Evolutionary conservation across 2,329 filamentous ascomycete species (phyloP).

Genomic region (Xylariaceae sp.): DNA sequence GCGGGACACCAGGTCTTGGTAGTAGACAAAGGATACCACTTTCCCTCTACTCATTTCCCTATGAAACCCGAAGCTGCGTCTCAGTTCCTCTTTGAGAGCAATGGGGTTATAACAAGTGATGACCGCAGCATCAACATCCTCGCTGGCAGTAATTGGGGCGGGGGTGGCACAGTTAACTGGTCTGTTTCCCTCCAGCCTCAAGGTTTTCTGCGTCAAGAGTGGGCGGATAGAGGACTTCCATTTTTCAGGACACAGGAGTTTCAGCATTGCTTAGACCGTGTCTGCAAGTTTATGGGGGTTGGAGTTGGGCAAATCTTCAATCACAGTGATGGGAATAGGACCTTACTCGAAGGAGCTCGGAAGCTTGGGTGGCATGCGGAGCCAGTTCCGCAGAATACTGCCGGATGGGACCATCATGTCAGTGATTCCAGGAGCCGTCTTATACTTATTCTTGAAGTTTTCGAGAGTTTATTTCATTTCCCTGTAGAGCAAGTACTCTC

Average conservation of each 20-base stretch:
- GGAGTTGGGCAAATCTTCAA: slow-evolving; percentile 48
- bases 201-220: slow-evolving; percentile 64
- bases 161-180: slow-evolving; percentile 73
- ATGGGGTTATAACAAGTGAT: slow-evolving; percentile 46
- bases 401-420: slow-evolving; percentile 54
- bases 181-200: slow-evolving; percentile 51
- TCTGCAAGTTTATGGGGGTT: slow-evolving; percentile 35
- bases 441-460: no score
- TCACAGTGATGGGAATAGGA: slow-evolving; percentile 56
- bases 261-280: slow-evolving; percentile 56
- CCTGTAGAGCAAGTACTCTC: no score
- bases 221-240: slow-evolving; percentile 57
- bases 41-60: slow-evolving; percentile 61
- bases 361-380: slow-evolving; percentile 64
- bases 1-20: slow-evolving; percentile 55
- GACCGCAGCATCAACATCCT: slow-evolving; percentile 53
- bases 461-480: no score
- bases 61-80: slow-evolving; percentile 55
- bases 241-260: slow-evolving; percentile 65
- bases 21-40: slow-evolving; percentile 68
- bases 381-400: slow-evolving; percentile 67
- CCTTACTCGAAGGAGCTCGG: slow-evolving; percentile 62
- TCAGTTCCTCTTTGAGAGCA: slow-evolving; percentile 58
- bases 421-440: no score
- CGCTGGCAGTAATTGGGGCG: slow-evolving; percentile 66